Evolutionary conservation across 371 early-diverging fungal species (phyloP), one percentile per base, ranked within the genome.

Genomic region (Mortierella polycephala): DNA sequence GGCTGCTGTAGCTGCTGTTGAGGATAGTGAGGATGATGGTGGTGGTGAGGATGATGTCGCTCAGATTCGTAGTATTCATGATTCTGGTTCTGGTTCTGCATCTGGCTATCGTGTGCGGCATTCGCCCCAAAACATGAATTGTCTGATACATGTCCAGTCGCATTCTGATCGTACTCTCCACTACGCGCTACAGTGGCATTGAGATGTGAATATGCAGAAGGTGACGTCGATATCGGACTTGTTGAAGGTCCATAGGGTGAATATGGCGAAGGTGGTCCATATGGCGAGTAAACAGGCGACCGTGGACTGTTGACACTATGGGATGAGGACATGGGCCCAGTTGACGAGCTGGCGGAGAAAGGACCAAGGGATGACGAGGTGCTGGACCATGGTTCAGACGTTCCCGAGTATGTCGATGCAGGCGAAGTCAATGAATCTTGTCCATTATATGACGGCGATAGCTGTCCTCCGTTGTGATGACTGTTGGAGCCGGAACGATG

Each of bases 401-500:
- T 5, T 7, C 64, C 63, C 3, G 74, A 74, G 30, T 68, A 68
- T 7, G 64, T 59, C 13, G 74, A 74, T 12, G 49, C 60, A n/a
- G 75, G 75, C 4, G 75, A 75, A n/a, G 62, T 61, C 16, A 60
- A 45, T 6, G 73, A 66, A 39, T 71, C 71, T 45, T 67, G 68
- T 13, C 68, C 64, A 50, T 68, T 60, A 41, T 67, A 42, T 14
- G 70, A 62, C 4, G 65, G 75, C 16, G 75, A 56, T 12, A 62
- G 47, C 5, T 62, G 55, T 20, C 52, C 51, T 30, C 61, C 62
- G 18, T 50, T 64, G 21, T 59, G 59, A 40, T 58, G 60, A n/a
- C 37, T 54, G 37, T 53, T 16, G 16, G 41, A 18, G 18, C 41
- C 53, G 11, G 51, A 18, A 1, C 47, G 60, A 7, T 66, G 62